Evolutionary conservation across 2,329 filamentous ascomycete genomes (phyloP), one percentile per base, ranked within the genome.

Genomic region (Penicillium sp.): DNA sequence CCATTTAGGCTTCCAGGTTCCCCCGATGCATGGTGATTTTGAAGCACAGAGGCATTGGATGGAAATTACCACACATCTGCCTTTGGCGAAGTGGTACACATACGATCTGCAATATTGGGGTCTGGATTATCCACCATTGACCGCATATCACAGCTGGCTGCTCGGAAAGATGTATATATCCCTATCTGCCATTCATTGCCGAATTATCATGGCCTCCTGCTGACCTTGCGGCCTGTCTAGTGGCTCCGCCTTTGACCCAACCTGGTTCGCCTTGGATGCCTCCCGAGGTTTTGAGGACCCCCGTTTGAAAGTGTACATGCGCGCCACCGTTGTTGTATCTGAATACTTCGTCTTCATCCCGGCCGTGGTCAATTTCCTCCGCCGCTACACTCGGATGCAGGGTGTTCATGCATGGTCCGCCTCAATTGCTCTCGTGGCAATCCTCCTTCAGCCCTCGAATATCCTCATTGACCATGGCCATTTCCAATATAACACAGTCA

Each of bases 1-100:
- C 4, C 46, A 27, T 40, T 2, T 61, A 92, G 90, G 93, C 56
- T 90, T 88, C 69, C 81, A 88, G 58, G 86, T 85, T 59, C 93
- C 93, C 37, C 94, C 94, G 6, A 92, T 97, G 86, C 90, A 93
- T 71, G 94, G 94, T 64, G 94, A 99, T 76, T 99, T 96, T 77
- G 94, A 99, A 79, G 94, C 95, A 4, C 94, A 99, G 75, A 82
- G 94, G 67, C 94, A 99, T 76, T 99, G 94, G 94, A 96, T 99
- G 93, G 94, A 99, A 72, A 82, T 99, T 64, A 97, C 94, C 2
- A 90, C 86, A 9, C 86, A 96, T 59, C 81, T 99, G 2, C 94
- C 94, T 15, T 82, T 95, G 38, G 94, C 91, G 12, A 89, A 94
- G 74, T 99, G 95, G 94, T 99, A 99, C 76, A 96, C 96, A 71